Conservation (phyloP, 129 eudicot species). For the Escallonia herrerae region DNA sequence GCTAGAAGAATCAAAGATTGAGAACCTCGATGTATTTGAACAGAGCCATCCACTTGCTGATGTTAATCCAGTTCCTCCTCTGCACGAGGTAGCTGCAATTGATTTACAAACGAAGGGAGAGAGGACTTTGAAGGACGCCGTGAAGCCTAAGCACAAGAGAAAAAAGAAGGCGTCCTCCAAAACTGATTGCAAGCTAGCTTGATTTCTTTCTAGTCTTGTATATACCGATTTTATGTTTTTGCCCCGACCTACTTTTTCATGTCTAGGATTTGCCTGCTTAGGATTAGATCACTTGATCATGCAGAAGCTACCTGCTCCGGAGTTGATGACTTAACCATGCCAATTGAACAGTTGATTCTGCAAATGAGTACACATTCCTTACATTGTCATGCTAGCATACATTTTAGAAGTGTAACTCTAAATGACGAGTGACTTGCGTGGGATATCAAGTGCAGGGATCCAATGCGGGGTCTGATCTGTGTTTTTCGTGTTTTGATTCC, state of each 20-base stretch:
- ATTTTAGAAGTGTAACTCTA: no score
- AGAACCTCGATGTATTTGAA: slow-evolving; percentile 16
- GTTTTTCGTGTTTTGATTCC: no score
- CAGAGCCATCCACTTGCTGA: slow-evolving; percentile 16
- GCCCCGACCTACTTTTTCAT: no score
- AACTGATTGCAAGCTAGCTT: slow-evolving; percentile 10
- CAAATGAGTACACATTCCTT: no score
- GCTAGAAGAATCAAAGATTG: slow-evolving; percentile 20
- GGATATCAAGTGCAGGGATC: no score
- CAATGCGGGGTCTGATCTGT: no score
- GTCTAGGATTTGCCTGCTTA: no score
- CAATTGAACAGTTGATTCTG: no score
- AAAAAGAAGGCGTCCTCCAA: slow-evolving; percentile 46
- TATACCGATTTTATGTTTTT: no score
- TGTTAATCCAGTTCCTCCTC: slow-evolving; percentile 18
- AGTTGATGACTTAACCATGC: no score
- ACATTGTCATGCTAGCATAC: no score
- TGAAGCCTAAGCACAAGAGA: slow-evolving; percentile 80
- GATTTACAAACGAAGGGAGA: slow-evolving; percentile 19
- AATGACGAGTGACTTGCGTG: no score
- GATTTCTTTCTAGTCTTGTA: not conserved
- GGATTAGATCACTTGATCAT: not conserved
- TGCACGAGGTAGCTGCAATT: slow-evolving; percentile 12
- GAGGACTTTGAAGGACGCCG: slow-evolving; percentile 70
- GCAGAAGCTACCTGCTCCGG: not conserved